phyloP scores from a whole-genome alignment of 2,329 filamentous ascomycete genomes.

The Dactylonectria estremocensis region DNA sequence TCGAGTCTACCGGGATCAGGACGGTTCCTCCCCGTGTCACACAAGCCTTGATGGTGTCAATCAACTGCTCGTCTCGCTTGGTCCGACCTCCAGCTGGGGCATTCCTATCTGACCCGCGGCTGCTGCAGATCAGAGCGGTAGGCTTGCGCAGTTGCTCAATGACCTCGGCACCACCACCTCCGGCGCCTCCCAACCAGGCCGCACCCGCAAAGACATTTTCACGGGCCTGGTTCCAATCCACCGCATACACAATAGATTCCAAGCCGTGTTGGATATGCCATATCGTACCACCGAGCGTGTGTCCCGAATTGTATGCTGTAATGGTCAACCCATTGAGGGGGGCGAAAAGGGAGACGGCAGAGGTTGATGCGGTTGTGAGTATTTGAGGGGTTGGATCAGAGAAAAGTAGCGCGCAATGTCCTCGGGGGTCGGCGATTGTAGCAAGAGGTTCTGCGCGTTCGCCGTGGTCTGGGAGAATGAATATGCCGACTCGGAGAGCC shows the following conservation, averaged over 20 bases:
- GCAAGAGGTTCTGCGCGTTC: slow-evolving; percentile 68
- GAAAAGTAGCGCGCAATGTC: slow-evolving; percentile 96
- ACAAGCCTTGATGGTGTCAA: slow-evolving; percentile 86
- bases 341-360: slow-evolving; percentile 89
- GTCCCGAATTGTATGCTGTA: slow-evolving; percentile 96
- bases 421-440: slow-evolving; percentile 82
- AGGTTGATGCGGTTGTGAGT: slow-evolving; percentile 95
- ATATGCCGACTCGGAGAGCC: slow-evolving; percentile 77
- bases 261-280: slow-evolving; percentile 98
- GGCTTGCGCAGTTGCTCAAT: slow-evolving; percentile 95
- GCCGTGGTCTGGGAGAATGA: slow-evolving; percentile 67
- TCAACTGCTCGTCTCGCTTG: slow-evolving; percentile 87
- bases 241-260: slow-evolving; percentile 97
- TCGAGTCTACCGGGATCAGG: slow-evolving; percentile 94
- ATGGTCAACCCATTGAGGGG: slow-evolving; percentile 91
- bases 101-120: slow-evolving; percentile 81
- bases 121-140: slow-evolving; percentile 94
- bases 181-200: slow-evolving; percentile 90
- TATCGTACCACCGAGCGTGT: slow-evolving; percentile 96
- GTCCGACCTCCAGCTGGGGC: slow-evolving; percentile 80
- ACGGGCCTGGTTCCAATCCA: slow-evolving; percentile 98
- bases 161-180: slow-evolving; percentile 86
- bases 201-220: slow-evolving; percentile 96
- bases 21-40: slow-evolving; percentile 89
- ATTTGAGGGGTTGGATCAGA: slow-evolving; percentile 92